These are phyloP conservation scores for Primulina eburnea DNA, from an alignment of 257 asterid species.

Conservation along the genomic window DNA sequence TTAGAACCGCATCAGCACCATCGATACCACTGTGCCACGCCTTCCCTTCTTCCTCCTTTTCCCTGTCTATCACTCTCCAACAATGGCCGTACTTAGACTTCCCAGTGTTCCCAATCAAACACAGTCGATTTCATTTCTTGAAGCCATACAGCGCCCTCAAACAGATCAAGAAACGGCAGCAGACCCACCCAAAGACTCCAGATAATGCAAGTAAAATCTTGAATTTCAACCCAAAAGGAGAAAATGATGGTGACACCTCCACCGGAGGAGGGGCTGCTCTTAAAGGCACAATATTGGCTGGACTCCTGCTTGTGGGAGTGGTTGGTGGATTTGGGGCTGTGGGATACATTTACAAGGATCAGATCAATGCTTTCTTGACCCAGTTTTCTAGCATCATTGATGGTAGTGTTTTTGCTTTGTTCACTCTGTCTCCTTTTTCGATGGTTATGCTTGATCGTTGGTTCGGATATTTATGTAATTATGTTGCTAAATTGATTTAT, in stretches of 20 bases:
- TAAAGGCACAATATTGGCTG: conserved; percentile 79
- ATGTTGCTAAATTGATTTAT: conserved; percentile 21
- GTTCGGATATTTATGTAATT: neutral
- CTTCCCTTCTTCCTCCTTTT: conserved; percentile 29
- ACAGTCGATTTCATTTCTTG: conserved; percentile 65
- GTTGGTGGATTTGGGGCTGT: conserved; percentile 86
- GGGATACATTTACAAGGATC: conserved; percentile 82
- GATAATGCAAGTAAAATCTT: conserved; percentile 44
- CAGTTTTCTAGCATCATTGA: conserved; percentile 74
- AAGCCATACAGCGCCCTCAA: conserved; percentile 78
- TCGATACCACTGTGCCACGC: conserved; percentile 45
- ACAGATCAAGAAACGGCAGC: conserved; percentile 69
- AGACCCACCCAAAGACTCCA: conserved; percentile 54
- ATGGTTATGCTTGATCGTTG: conserved; percentile 15
- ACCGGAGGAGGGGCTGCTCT: conserved; percentile 50
- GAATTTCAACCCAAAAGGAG: conserved; percentile 59
- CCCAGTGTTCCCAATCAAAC: conserved; percentile 44
- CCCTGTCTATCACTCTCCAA: conserved; percentile 29
- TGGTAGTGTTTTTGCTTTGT: conserved; percentile 23
- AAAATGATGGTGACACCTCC: conserved; percentile 32
- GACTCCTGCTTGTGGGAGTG: conserved; percentile 55
- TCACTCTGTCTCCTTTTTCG: conserved; percentile 1
- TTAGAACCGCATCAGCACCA: conserved; percentile 42
- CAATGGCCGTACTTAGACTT: conserved; percentile 34
- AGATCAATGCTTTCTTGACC: conserved; percentile 76